A percentile compares a stretch with the other conserved stretches of the same genome.
phyloP scores from a whole-genome alignment of 305 asterid species.

The Solanum aculeatissimum region DNA sequence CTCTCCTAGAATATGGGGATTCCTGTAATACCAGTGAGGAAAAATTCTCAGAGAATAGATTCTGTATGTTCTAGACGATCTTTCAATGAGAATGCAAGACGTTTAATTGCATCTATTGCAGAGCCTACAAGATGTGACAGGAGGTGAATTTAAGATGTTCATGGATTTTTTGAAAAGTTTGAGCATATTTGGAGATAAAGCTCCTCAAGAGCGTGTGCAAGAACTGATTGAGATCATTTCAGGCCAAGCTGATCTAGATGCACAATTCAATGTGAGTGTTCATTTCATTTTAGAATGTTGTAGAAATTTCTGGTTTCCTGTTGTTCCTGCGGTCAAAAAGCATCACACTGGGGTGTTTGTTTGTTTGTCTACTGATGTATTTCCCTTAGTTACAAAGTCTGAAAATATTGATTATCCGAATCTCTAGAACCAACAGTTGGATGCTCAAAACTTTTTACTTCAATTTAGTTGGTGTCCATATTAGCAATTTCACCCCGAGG shows the following conservation, averaged over 20 bases:
- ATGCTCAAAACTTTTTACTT: neutral
- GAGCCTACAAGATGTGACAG: conserved; percentile 96
- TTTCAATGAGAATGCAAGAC: neutral
- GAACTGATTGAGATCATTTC: conserved; percentile 84
- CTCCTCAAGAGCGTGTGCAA: conserved; percentile 66
- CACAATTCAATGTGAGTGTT: conserved; percentile 67
- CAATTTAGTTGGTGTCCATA: neutral
- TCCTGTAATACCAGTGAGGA: neutral
- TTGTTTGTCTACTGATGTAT: neutral
- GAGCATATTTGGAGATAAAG: conserved; percentile 77
- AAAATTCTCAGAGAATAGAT: neutral
- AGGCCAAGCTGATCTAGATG: conserved; percentile 95
- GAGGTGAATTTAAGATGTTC: conserved; percentile 91
- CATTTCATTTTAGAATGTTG: neutral
- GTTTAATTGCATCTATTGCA: conserved; percentile 28
- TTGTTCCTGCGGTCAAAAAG: neutral
- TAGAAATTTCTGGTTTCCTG: neutral
- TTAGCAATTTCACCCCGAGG: neutral
- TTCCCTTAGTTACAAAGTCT: neutral
- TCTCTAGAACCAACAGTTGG: neutral
- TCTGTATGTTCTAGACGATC: neutral
- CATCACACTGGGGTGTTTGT: neutral
- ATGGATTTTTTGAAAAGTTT: conserved; percentile 79
- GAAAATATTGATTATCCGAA: neutral
- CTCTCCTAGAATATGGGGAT: neutral